Conservation (phyloP, 2,329 filamentous ascomycete genomes). For the Cladophialophora chaetospira region DNA sequence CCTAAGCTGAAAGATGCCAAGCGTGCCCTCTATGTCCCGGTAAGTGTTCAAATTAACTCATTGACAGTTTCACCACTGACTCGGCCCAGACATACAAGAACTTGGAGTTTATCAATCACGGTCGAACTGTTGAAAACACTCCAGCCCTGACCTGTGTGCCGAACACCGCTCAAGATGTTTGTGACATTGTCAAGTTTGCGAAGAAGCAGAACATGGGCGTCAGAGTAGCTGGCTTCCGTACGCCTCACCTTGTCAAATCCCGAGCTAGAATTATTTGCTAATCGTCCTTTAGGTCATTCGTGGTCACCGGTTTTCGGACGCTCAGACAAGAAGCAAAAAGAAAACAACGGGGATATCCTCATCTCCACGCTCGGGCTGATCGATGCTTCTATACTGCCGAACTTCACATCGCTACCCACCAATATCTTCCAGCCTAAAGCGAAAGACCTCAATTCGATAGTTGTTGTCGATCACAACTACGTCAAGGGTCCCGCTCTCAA, state of each 20-base stretch:
- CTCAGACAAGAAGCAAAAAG: constrained; percentile 12
- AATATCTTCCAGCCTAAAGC: constrained; percentile 25
- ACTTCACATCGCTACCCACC: constrained; percentile 27
- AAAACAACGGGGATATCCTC: constrained; percentile 39
- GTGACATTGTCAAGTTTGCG: constrained; percentile 27
- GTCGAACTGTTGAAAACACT: constrained; percentile 22
- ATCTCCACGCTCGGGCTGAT: constrained; percentile 46
- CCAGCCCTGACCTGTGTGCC: constrained; percentile 27
- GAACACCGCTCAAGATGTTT: constrained; percentile 25
- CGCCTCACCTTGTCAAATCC: not conserved
- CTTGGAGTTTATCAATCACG: constrained; percentile 26
- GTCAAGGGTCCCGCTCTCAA: constrained; percentile 22
- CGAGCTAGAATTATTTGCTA: not conserved
- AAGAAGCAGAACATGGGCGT: constrained; percentile 29
- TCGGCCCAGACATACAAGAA: constrained; percentile 23
- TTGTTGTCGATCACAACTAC: constrained; percentile 23
- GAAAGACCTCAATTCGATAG: constrained; percentile 28
- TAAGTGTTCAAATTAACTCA: not conserved
- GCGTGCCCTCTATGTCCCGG: constrained; percentile 25
- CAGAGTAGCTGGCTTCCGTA: constrained; percentile 27
- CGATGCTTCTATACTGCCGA: constrained; percentile 27
- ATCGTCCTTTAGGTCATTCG: constrained; percentile 22
- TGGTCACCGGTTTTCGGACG: constrained; percentile 30
- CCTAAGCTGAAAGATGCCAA: constrained; percentile 22
- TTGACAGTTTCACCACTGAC: not conserved